These are phyloP conservation scores for Psilocybe cyanescens DNA, from an alignment of 768 basidiomycete species.

Conservation along the genomic window DNA sequence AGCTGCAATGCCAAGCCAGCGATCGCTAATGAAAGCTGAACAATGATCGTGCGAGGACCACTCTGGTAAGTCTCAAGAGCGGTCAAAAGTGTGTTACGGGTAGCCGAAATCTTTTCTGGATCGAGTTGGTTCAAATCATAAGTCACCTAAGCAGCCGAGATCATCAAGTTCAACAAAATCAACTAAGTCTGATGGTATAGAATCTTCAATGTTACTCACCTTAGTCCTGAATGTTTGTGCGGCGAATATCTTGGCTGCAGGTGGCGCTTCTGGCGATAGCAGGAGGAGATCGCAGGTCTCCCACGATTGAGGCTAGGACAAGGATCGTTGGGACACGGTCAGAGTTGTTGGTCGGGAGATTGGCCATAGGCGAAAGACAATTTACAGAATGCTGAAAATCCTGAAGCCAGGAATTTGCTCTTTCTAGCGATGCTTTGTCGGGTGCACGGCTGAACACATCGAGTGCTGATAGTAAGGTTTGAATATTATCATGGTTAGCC, in stretches of 20 bases:
- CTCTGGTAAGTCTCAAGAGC: constrained; percentile 73
- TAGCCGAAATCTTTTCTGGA: constrained; percentile 65
- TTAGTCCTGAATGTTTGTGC: constrained; percentile 97
- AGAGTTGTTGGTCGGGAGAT: constrained; percentile 64
- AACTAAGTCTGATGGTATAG: constrained; percentile 21
- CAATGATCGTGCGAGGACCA: constrained; percentile 83
- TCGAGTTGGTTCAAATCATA: constrained; percentile 94
- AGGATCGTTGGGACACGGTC: constrained; percentile 60
- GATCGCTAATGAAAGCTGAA: constrained; percentile 89
- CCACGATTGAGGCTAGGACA: constrained; percentile 95
- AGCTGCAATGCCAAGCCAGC: constrained; percentile 92
- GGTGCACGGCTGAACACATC: constrained; percentile 82
- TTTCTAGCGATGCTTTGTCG: constrained; percentile 80
- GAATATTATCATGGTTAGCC: constrained; percentile 59
- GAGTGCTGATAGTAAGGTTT: constrained; percentile 75
- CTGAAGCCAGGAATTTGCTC: constrained; percentile 94
- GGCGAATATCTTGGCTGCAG: constrained; percentile 87
- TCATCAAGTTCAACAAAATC: constrained; percentile 37
- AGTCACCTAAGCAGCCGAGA: constrained; percentile 69
- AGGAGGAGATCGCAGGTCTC: constrained; percentile 91
- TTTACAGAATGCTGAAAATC: constrained; percentile 99
- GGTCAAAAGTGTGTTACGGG: constrained; percentile 85
- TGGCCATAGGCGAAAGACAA: constrained; percentile 76
- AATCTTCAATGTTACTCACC: constrained; percentile 48
- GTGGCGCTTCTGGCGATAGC: constrained; percentile 74